A percentile compares a stretch with the other conserved stretches of the same genome.
These are phyloP conservation scores for Xylariaceae sp. DNA, from an alignment of 2,329 filamentous ascomycete species.

Conservation along the genomic window DNA sequence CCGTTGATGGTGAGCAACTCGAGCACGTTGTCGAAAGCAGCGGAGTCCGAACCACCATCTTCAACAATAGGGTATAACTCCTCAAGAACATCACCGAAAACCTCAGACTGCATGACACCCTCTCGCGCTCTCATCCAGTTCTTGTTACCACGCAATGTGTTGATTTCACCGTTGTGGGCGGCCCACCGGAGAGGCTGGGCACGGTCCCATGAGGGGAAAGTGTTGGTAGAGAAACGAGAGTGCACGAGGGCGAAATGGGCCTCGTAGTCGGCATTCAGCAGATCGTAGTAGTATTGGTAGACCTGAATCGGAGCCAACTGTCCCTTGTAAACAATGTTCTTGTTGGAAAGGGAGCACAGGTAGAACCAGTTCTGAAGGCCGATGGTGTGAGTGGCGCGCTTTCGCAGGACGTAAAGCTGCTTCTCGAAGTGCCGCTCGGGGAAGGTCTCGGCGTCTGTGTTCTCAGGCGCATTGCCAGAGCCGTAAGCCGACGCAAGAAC, in stretches of 20 bases:
- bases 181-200: conserved; percentile 95
- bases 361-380: conserved; percentile 99
- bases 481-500: conserved; percentile 84
- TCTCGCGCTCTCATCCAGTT: conserved; percentile 99
- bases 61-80: conserved; percentile 90
- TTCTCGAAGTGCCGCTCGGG: conserved; percentile 84
- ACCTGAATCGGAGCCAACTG: conserved; percentile 92
- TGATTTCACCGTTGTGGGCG: conserved; percentile 98
- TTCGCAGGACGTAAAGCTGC: conserved; percentile 89
- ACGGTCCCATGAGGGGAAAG: conserved; percentile 96
- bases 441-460: conserved; percentile 72
- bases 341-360: conserved; percentile 91
- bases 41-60: conserved; percentile 93
- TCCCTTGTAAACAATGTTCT: conserved; percentile 99
- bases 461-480: conserved; percentile 69
- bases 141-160: conserved; percentile 95
- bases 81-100: conserved; percentile 91
- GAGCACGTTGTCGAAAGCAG: conserved; percentile 94
- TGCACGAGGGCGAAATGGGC: conserved; percentile 95
- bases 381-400: conserved; percentile 90
- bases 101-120: conserved; percentile 85
- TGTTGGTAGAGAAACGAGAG: conserved; percentile 97
- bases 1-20: conserved; percentile 93
- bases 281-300: conserved; percentile 95
- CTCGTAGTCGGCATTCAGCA: conserved; percentile 95